Evolutionary conservation across 2,329 filamentous ascomycete genomes (phyloP).

Genomic region (Microsporum canis): DNA sequence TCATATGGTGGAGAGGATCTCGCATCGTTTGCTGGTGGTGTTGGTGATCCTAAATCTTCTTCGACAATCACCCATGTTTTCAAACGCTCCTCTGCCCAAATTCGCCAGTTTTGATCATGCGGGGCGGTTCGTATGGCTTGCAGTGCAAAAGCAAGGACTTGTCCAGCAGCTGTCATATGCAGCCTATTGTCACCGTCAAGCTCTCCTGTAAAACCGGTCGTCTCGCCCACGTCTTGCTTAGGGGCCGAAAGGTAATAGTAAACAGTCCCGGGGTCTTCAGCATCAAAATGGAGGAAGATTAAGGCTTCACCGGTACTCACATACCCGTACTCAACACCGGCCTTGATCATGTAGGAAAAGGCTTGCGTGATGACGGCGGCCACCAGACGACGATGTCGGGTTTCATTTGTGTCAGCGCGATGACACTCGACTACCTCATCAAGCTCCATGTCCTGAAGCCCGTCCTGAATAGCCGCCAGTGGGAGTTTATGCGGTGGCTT

Average conservation of each 20-base stretch:
- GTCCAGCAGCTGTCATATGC: conserved; percentile 24
- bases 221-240: conserved; percentile 20
- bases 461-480: conserved; percentile 31
- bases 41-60: conserved; percentile 11
- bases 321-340: conserved; percentile 35
- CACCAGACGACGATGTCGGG: conserved; percentile 30
- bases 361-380: conserved; percentile 38
- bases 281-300: conserved; percentile 34
- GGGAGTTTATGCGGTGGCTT: conserved; percentile 41
- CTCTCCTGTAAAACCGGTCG: conserved; percentile 15
- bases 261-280: conserved; percentile 21
- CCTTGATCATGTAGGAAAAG: conserved; percentile 42
- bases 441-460: conserved; percentile 35
- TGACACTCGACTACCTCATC: conserved; percentile 27
- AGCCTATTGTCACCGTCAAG: conserved; percentile 15
- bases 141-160: conserved; percentile 24
- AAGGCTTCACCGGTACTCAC: conserved; percentile 36
- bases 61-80: conserved; percentile 19
- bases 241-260: conserved; percentile 26
- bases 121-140: conserved; percentile 16
- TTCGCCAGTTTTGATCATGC: conserved; percentile 15
- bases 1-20: not conserved
- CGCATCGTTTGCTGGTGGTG: not conserved
- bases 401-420: conserved; percentile 24
- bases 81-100: conserved; percentile 11